These are phyloP conservation scores for Ephemerocybe angulata DNA, from an alignment of 768 basidiomycete genomes.

Conservation along the genomic window DNA sequence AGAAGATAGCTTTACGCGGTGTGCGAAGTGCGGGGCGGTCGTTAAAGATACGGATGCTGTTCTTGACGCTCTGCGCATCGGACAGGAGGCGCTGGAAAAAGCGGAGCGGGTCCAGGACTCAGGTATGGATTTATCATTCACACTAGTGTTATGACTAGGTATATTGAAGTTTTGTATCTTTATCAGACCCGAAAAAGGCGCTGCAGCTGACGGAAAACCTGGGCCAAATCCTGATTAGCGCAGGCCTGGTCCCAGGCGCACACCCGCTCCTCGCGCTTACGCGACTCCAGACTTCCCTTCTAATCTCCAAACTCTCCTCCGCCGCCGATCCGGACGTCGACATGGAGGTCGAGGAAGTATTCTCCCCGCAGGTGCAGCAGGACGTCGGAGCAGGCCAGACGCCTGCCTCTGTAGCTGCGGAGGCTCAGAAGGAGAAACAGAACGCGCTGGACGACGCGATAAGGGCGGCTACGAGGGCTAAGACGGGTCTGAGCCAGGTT, in stretches of 20 bases:
- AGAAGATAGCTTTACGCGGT: constrained; percentile 51
- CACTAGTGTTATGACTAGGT: no score
- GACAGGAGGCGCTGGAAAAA: constrained; percentile 73
- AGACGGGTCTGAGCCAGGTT: constrained; percentile 49
- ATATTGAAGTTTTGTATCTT: constrained; percentile 1
- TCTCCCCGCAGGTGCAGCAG: constrained; percentile 22
- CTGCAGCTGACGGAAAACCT: constrained; percentile 60
- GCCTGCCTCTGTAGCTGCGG: background rate
- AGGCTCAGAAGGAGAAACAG: constrained; percentile 24
- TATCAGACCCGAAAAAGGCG: constrained; percentile 55
- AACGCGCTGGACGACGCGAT: constrained; percentile 62
- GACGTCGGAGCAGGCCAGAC: no score
- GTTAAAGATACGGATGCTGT: constrained; percentile 50
- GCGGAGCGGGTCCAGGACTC: constrained; percentile 58
- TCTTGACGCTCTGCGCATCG: constrained; percentile 62
- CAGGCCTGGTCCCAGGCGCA: constrained; percentile 57
- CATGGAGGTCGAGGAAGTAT: constrained; percentile 21
- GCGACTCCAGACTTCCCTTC: constrained; percentile 68
- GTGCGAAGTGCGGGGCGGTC: constrained; percentile 50
- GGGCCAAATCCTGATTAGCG: constrained; percentile 58
- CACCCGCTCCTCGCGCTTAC: constrained; percentile 76
- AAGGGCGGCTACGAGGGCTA: constrained; percentile 50
- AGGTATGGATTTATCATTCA: constrained; percentile 35
- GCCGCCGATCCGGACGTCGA: constrained; percentile 12
- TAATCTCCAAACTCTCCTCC: constrained; percentile 46